Conservation (phyloP, 2,329 filamentous ascomycete genomes). For the Cladosporium halotolerans region DNA sequence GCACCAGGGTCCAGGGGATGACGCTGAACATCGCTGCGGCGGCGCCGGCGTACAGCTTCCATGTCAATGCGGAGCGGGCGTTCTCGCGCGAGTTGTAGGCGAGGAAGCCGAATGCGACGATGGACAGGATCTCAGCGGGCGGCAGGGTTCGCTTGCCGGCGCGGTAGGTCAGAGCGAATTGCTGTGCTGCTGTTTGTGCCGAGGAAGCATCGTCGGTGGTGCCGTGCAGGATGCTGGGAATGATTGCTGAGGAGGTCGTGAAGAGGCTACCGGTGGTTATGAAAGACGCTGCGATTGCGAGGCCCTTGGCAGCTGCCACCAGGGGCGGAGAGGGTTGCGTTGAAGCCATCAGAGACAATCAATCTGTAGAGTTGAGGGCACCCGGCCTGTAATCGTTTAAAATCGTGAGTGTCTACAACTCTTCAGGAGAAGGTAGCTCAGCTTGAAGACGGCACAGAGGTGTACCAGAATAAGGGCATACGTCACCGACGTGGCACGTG, state of each 20-base stretch:
- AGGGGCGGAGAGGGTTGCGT: conserved; percentile 2
- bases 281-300: conserved; percentile 50
- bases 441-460: too few relatives aligned
- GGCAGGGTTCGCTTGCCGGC: conserved; percentile 10
- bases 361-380: too few relatives aligned
- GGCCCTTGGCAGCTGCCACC: conserved; percentile 13
- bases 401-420: not conserved
- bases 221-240: conserved; percentile 14
- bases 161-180: conserved; percentile 13
- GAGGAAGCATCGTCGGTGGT: conserved; percentile 10
- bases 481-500: not conserved
- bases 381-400: too few relatives aligned
- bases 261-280: conserved; percentile 56
- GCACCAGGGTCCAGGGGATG: conserved; percentile 11
- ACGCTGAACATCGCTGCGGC: conserved; percentile 13
- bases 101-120: conserved; percentile 12
- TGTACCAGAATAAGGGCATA: too few relatives aligned
- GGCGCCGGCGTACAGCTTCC: conserved; percentile 15
- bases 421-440: not conserved
- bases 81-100: conserved; percentile 10
- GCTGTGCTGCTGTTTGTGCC: conserved; percentile 13
- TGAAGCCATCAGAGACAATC: not conserved
- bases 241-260: conserved; percentile 50
- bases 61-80: not conserved
- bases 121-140: conserved; percentile 13